Evolutionary conservation across 306 rosid genomes (phyloP), one percentile per base, ranked within the genome.

Genomic region (Argentina anserina): DNA sequence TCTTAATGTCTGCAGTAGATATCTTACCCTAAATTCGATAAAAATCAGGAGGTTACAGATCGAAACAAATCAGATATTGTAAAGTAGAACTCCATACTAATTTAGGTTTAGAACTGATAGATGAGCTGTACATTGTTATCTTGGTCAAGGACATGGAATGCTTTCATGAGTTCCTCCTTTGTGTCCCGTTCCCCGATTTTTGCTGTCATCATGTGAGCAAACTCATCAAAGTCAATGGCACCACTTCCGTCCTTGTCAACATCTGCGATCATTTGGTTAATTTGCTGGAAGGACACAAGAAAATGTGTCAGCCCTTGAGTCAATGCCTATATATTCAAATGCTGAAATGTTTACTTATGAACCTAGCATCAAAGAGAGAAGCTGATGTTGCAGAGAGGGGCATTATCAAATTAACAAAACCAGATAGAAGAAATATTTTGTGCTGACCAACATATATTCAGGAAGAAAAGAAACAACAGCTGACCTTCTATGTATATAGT

Each of bases 241-340:
- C 99, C 99, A 81, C 97, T 94, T 26, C 99, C 97, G 82, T 94
- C 99, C 89, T 87, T 94, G 80, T 94, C 97, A 69, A 94, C 99
- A 78, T 94, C 99, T 60, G 96, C 95, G 79, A 91, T 94, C 99
- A 94, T 94, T 88, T 94, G 87, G 43, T 73, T 71, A 40, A 94
- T 91, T 91, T 89, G 96, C 99, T 91, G 95, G 70, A 86, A 88
- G 61, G 66, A 66, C 66, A 49, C 64, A 69, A 67, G 14, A 78
- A 40, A 52, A 41, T 62, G 84, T 42, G 68, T 92, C 71, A 86
- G 82, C 56, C 31, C 71, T 50, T 65, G 67, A 65, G 53, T 65
- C 70, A 62, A 68, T 71, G 67, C 47, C 56, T 34, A 28, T 58
- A 59, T 15, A 71, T n/a, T 14, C 10, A 29, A 59, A 31, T 59